Conservation (phyloP, 2,329 filamentous ascomycete species). For the Eutypa lata region DNA sequence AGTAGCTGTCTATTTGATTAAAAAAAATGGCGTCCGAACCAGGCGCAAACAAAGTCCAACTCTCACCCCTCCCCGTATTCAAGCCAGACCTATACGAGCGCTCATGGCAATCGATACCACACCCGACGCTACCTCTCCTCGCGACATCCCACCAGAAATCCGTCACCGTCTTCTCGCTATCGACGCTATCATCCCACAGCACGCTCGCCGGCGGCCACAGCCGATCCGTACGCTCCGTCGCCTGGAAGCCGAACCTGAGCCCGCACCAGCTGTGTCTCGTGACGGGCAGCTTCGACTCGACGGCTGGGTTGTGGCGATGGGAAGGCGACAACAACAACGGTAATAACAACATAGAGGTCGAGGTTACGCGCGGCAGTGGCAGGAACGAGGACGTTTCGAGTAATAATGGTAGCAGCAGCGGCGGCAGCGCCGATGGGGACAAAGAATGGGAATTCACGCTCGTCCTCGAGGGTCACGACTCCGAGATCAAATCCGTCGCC, state of each 20-base stretch:
- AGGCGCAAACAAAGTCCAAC: conserved; percentile 13
- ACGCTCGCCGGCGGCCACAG: conserved; percentile 84
- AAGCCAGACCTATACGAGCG: conserved; percentile 62
- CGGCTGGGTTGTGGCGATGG: conserved; percentile 79
- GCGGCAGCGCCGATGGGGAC: conserved; percentile 54
- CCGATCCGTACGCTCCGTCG: conserved; percentile 77
- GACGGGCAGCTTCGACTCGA: conserved; percentile 91
- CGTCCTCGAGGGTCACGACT: conserved; percentile 91
- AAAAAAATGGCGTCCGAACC: conserved; percentile 6
- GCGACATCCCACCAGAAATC: conserved; percentile 86
- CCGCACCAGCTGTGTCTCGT: conserved; percentile 71
- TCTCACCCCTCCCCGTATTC: conserved; percentile 48
- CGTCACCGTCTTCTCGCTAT: conserved; percentile 85
- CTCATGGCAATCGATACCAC: conserved; percentile 81
- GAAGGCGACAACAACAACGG: conserved; percentile 37
- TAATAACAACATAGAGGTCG: conserved; percentile 36
- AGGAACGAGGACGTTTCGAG: conserved; percentile 30
- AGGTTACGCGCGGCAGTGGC: conserved; percentile 29
- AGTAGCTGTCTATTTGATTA: no score
- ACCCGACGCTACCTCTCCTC: conserved; percentile 82
- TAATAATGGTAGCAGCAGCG: no score
- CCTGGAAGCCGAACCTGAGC: conserved; percentile 77
- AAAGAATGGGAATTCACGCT: conserved; percentile 92
- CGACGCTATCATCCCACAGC: conserved; percentile 74
- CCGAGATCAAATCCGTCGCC: conserved; percentile 79